These are phyloP conservation scores for Barnettozyma siamensis DNA, from an alignment of 805 yeast species.

Conservation along the genomic window DNA sequence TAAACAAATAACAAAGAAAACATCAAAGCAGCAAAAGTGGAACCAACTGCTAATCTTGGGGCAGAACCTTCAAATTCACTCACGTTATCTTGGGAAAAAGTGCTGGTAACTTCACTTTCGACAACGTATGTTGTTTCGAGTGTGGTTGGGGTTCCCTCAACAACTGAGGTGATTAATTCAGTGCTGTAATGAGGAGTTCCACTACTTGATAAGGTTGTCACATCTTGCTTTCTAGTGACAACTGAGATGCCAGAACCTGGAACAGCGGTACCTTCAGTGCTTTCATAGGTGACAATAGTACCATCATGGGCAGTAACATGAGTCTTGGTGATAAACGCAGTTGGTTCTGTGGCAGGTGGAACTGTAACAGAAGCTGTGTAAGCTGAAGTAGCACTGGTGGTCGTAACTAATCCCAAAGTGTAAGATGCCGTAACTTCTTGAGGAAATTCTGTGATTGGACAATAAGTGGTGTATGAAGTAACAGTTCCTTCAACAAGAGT, in stretches of 20 bases:
- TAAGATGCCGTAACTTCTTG: neutral
- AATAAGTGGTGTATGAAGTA: conserved; percentile 2
- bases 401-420: conserved; percentile 6
- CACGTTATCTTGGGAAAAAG: conserved; percentile 1
- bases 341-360: conserved; percentile 2
- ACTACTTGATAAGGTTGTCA: too few relatives aligned
- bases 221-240: too few relatives aligned
- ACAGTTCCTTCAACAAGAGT: neutral
- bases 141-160: neutral
- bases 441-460: neutral
- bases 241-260: neutral
- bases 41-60: conserved; percentile 8
- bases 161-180: neutral
- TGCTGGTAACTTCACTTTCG: neutral
- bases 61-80: conserved; percentile 12
- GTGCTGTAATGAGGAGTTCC: neutral
- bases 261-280: neutral
- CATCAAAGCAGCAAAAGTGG: conserved; percentile 6
- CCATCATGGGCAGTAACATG: conserved; percentile 1
- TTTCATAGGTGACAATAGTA: neutral
- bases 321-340: neutral
- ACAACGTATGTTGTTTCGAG: neutral
- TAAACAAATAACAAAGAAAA: conserved; percentile 7
- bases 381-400: neutral
- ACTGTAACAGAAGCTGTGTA: neutral